Conservation (phyloP, 2,329 filamentous ascomycete species). For the Neobulgaria alba region DNA sequence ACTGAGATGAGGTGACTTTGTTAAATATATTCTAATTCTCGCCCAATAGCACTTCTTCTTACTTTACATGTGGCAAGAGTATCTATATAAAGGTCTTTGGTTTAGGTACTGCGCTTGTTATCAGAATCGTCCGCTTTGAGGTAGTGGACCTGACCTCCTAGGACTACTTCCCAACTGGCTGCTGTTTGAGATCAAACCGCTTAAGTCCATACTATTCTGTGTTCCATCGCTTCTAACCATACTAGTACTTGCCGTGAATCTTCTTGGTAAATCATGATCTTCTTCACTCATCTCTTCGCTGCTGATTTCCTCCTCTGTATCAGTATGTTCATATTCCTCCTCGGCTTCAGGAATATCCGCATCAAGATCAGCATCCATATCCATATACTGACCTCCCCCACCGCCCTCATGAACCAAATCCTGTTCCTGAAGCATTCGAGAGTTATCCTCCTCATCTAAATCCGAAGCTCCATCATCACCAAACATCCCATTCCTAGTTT, state of each 20-base stretch:
- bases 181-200: conserved; percentile 19
- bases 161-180: no score
- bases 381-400: conserved; percentile 8
- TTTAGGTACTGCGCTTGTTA: no score
- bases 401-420: conserved; percentile 37
- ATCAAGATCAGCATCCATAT: conserved; percentile 51
- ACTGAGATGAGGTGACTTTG: no score
- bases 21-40: no score
- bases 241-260: conserved; percentile 21
- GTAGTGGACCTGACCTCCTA: no score
- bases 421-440: conserved; percentile 56
- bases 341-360: conserved; percentile 58
- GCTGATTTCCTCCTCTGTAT: conserved; percentile 59
- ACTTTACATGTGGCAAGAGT: no score
- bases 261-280: conserved; percentile 25
- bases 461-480: conserved; percentile 39
- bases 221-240: conserved; percentile 30
- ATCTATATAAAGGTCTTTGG: no score
- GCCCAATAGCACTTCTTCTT: no score
- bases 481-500: conserved; percentile 35
- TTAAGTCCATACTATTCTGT: conserved; percentile 27
- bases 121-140: no score
- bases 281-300: conserved; percentile 36
- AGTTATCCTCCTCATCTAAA: conserved; percentile 46
- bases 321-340: conserved; percentile 68